phyloP scores from a whole-genome alignment of 2,329 filamentous ascomycete species.

The Arthrobotrys sinensis region DNA sequence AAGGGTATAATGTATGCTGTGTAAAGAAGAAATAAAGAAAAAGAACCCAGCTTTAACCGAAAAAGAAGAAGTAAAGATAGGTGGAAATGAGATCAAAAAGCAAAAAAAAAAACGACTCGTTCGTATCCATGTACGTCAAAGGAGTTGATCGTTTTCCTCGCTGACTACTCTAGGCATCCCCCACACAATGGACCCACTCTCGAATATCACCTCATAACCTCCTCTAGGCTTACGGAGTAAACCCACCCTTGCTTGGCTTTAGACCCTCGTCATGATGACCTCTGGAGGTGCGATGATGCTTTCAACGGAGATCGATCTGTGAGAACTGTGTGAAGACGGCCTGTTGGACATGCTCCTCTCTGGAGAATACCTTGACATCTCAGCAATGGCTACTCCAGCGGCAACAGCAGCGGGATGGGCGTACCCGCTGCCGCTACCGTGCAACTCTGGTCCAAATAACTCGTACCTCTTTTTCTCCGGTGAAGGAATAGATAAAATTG shows the following conservation, averaged over 20 bases:
- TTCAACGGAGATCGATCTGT: slow-evolving; percentile 63
- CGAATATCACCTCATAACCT: slow-evolving; percentile 46
- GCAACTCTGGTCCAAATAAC: slow-evolving; percentile 56
- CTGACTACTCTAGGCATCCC: slow-evolving; percentile 41
- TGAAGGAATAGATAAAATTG: slow-evolving; percentile 40
- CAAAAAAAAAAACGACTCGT: slow-evolving; percentile 64
- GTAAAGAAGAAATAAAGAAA: slow-evolving; percentile 62
- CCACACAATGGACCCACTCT: slow-evolving; percentile 47
- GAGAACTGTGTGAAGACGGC: slow-evolving; percentile 60
- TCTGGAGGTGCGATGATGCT: slow-evolving; percentile 61
- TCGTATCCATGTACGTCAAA: slow-evolving; percentile 58
- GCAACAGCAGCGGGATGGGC: slow-evolving; percentile 50
- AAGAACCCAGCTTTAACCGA: slow-evolving; percentile 58
- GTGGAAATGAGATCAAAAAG: slow-evolving; percentile 53
- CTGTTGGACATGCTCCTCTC: slow-evolving; percentile 59
- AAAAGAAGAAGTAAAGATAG: slow-evolving; percentile 39
- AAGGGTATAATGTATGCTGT: slow-evolving; percentile 50
- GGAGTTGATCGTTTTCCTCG: slow-evolving; percentile 31
- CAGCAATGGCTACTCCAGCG: slow-evolving; percentile 58
- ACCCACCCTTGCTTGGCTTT: slow-evolving; percentile 31
- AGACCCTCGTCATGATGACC: slow-evolving; percentile 60
- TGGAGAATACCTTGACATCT: slow-evolving; percentile 61
- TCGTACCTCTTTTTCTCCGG: slow-evolving; percentile 57
- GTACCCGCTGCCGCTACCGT: slow-evolving; percentile 49
- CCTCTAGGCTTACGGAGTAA: slow-evolving; percentile 48